Evolutionary conservation across 495 filamentous ascomycete species (phyloP).

Genomic region (Annulohypoxylon moriforme): DNA sequence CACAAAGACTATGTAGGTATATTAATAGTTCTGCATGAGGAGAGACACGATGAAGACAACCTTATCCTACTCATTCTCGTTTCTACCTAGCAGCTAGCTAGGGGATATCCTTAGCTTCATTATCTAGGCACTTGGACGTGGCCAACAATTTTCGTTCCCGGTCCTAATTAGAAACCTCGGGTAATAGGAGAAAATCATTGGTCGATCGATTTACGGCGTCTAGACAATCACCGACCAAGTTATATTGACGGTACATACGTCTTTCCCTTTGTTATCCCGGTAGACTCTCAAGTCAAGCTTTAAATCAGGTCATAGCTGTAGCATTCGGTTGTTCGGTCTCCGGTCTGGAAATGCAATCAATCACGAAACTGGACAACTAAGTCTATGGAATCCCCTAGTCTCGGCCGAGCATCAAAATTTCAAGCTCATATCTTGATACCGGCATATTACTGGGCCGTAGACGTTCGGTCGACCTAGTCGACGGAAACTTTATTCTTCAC

Average conservation of each 20-base stretch:
- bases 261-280: slow-evolving; percentile 6
- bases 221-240: slow-evolving; percentile 21
- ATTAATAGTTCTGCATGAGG: slow-evolving; percentile 38
- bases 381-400: background rate
- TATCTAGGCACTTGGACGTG: background rate
- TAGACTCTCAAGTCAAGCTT: background rate
- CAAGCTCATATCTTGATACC: slow-evolving; percentile 2
- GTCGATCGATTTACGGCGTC: slow-evolving; percentile 8
- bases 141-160: slow-evolving; percentile 30
- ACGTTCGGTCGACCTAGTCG: slow-evolving; percentile 4
- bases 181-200: slow-evolving; percentile 41
- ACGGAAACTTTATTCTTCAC: slow-evolving; percentile 25
- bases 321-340: background rate
- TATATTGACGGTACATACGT: background rate
- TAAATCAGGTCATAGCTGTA: slow-evolving; percentile 6
- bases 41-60: slow-evolving; percentile 28
- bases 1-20: slow-evolving; percentile 23
- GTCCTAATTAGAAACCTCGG: slow-evolving; percentile 37
- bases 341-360: slow-evolving; percentile 9
- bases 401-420: background rate
- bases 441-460: background rate
- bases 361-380: background rate
- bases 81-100: slow-evolving; percentile 13
- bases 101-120: slow-evolving; percentile 11
- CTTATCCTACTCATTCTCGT: slow-evolving; percentile 22